Evolutionary conservation across 345 rosid species (phyloP).

Genomic region (Lumnitzera littorea): DNA sequence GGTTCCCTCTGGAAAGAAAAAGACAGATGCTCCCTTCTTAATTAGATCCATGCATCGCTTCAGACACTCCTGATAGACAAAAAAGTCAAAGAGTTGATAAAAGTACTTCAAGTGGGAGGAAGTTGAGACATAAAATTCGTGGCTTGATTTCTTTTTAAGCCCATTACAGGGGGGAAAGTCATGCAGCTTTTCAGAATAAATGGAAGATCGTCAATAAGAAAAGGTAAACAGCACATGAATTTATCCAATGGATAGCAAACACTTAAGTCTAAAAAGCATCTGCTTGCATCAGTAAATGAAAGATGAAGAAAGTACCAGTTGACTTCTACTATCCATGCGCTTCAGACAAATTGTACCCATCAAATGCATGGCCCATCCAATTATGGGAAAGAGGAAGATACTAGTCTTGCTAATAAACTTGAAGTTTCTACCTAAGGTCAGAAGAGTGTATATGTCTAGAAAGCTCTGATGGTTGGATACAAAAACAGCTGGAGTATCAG

Average conservation of each 20-base stretch:
- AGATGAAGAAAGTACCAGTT: conserved; percentile 40
- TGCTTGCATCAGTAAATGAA: not conserved
- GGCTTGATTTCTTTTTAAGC: too few species aligned
- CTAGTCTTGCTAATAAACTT: conserved; percentile 90
- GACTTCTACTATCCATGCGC: conserved; percentile 90
- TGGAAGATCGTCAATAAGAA: not conserved
- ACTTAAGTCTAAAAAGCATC: too few species aligned
- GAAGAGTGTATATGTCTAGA: conserved; percentile 79
- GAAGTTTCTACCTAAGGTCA: conserved; percentile 70
- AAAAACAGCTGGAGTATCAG: conserved; percentile 74
- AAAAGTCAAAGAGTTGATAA: conserved; percentile 10
- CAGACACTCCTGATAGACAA: conserved; percentile 59
- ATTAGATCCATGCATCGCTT: conserved; percentile 74
- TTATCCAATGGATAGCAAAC: too few species aligned
- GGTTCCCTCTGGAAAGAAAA: conserved; percentile 94
- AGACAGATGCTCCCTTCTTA: conserved; percentile 77
- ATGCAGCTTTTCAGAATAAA: not conserved
- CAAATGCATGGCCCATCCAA: conserved; percentile 96
- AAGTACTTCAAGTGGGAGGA: too few species aligned
- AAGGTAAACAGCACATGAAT: not conserved
- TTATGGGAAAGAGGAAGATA: conserved; percentile 64
- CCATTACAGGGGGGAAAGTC: not conserved
- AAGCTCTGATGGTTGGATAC: conserved; percentile 96
- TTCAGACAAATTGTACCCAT: conserved; percentile 80
- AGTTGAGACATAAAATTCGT: too few species aligned